These are phyloP conservation scores for Rhodamnia argentea DNA, from an alignment of 345 rosid genomes.

Conservation along the genomic window DNA sequence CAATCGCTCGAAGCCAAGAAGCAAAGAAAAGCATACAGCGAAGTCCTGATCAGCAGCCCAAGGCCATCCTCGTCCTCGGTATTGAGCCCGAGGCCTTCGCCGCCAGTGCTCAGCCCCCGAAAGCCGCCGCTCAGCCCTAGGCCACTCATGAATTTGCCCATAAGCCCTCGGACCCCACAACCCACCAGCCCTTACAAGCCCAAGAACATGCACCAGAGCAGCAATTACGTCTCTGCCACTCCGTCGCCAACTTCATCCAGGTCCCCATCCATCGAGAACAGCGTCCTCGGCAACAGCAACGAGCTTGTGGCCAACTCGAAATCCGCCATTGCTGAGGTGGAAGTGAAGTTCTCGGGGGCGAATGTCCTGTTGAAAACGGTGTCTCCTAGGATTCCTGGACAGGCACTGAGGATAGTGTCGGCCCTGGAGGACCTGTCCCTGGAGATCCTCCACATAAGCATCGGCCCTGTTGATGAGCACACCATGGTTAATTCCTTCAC, in stretches of 20 bases:
- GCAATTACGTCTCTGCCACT: constrained; percentile 19
- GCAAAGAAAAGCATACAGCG: constrained; percentile 82
- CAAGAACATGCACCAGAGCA: background rate
- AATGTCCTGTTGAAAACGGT: constrained; percentile 70
- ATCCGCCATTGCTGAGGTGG: constrained; percentile 81
- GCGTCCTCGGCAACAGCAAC: constrained; percentile 17
- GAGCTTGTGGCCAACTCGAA: constrained; percentile 83
- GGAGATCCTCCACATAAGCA: constrained; percentile 63
- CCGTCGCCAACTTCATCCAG: constrained; percentile 56
- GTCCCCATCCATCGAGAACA: constrained; percentile 11
- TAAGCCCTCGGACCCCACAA: constrained; percentile 18
- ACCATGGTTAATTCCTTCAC: constrained; percentile 78
- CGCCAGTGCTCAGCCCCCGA: constrained; percentile 58
- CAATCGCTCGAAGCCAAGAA: constrained; percentile 87
- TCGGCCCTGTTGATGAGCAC: constrained; percentile 63
- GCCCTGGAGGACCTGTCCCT: constrained; percentile 72
- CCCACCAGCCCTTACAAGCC: constrained; percentile 14
- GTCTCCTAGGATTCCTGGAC: constrained; percentile 81
- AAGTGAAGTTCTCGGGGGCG: constrained; percentile 84
- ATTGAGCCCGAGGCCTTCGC: constrained; percentile 52
- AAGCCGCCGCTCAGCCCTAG: constrained; percentile 45
- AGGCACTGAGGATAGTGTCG: constrained; percentile 62
- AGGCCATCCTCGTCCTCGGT: constrained; percentile 31
- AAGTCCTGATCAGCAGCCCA: constrained; percentile 83
- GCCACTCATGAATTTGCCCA: constrained; percentile 9